Base-by-base conservation (phyloP, 768 basidiomycete species). In the Mycena leptocephala region DNA sequence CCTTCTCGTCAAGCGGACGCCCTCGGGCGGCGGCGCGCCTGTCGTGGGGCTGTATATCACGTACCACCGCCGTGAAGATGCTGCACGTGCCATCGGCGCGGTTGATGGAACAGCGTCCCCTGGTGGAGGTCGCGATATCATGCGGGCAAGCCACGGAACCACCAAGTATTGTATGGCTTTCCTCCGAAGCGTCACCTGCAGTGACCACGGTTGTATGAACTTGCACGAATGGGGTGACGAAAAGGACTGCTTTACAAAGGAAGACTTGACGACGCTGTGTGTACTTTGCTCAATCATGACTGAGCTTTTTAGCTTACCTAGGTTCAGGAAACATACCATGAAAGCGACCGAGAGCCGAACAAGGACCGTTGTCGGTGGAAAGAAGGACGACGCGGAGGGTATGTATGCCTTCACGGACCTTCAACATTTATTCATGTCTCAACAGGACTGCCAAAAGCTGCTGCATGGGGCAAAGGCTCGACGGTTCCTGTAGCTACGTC, bases 181-280 rank as follows among this genome's bases (percentile, higher is more conserved):
- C 83, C 90, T 99, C 75, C 95, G 97, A 51, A 93, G 96, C 24
- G 90, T 91, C 41, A 89, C 90, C 74, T 99, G 98, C 84, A 90
- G 93, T 72, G 96, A 96, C 80, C 94, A 95, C 80, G 93, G 91
- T 78, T 99, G 98, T 85, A 94, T 97, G 93, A 95, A 96, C 83
- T 87, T 97, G 55, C 98, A 99, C 82, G 98, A 99, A 83, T 98
- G 97, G 96, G 98, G 97, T 39, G 98, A 99, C 76, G 98, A 99
- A 85, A 95, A 96, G 70, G 98, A 99, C 84, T 97, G 96, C 81
- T 97, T 98, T 82, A 97, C 97, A 1, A 97, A 97, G 86, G 97
- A 99, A 83, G 98, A 99, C 84, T 87, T 98, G 72, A 95, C 96
- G 30, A 98, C 97, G 0, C 86, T 97, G 97, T 98, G 82, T 59